phyloP scores from a whole-genome alignment of 495 filamentous ascomycete genomes.

The Delitschia confertaspora region DNA sequence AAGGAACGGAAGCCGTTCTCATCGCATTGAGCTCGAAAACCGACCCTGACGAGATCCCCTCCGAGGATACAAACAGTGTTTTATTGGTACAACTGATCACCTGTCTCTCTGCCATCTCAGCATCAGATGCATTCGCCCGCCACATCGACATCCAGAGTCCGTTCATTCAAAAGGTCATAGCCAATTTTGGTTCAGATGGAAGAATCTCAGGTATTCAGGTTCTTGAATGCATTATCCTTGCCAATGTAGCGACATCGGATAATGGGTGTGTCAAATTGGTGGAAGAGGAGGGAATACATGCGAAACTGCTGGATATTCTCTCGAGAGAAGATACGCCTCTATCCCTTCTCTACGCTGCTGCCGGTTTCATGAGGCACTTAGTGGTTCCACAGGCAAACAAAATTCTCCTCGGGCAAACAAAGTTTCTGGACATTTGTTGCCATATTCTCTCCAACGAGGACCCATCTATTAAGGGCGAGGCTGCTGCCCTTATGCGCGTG shows the following conservation, averaged over 20 bases:
- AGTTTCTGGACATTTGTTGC: constrained; percentile 13
- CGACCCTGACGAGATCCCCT: constrained; percentile 1
- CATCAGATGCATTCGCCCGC: constrained; percentile 21
- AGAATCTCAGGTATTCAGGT: constrained; percentile 13
- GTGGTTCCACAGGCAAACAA: constrained; percentile 19
- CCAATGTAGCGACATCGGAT: constrained; percentile 25
- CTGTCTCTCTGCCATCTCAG: constrained; percentile 16
- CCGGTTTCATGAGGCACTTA: constrained; percentile 22
- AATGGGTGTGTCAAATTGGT: constrained; percentile 15
- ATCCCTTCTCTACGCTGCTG: constrained; percentile 21
- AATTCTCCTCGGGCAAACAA: constrained; percentile 11
- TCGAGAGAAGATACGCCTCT: constrained; percentile 3
- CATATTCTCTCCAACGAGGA: constrained; percentile 12
- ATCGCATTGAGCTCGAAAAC: constrained; percentile 1
- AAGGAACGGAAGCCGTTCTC: constrained; percentile 12
- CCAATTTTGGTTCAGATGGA: constrained; percentile 9
- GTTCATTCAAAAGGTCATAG: constrained; percentile 12
- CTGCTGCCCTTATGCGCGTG: constrained; percentile 24
- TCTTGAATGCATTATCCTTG: constrained; percentile 22
- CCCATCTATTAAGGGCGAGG: constrained; percentile 22
- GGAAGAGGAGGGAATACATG: constrained; percentile 11
- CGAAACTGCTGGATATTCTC: constrained; percentile 13
- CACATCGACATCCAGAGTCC: constrained; percentile 2
- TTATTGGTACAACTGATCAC: constrained; percentile 17
- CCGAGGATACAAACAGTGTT: constrained; percentile 9